Percentiles rank a stretch among this genome's conserved stretches.
Conservation (phyloP, 2,329 filamentous ascomycete species). For the Aureobasidium sp. region DNA sequence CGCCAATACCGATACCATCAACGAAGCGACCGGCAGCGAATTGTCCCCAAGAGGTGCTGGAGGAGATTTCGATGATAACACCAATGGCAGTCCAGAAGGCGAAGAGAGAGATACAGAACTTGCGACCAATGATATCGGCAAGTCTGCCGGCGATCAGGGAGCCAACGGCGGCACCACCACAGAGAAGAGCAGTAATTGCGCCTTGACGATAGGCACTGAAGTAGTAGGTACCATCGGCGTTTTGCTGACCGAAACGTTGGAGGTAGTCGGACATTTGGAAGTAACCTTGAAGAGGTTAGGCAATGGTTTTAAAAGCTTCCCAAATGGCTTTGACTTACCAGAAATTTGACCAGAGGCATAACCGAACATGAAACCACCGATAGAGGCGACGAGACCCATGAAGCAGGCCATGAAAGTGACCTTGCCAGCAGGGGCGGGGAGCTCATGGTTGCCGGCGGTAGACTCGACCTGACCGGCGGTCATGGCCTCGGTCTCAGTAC, state of each 20-base stretch:
- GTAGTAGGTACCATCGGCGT: conserved; percentile 33
- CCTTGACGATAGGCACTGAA: conserved; percentile 32
- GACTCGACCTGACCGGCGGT: conserved; percentile 28
- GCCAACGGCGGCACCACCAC: conserved; percentile 37
- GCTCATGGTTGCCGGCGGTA: conserved; percentile 19
- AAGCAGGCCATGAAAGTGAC: conserved; percentile 39
- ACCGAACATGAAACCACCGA: conserved; percentile 57
- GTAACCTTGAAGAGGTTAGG: conserved; percentile 26
- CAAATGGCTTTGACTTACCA: conserved; percentile 33
- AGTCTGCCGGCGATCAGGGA: conserved; percentile 40
- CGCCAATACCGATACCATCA: conserved; percentile 38
- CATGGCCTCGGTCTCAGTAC: conserved; percentile 27
- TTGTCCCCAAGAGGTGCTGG: conserved; percentile 36
- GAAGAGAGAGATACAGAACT: conserved; percentile 42
- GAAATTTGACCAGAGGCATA: conserved; percentile 58
- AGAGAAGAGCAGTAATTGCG: conserved; percentile 39
- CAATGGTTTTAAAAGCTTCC: conserved; percentile 31
- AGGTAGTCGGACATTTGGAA: conserved; percentile 45
- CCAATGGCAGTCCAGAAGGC: conserved; percentile 39
- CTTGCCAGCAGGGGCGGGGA: conserved; percentile 21
- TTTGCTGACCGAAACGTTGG: conserved; percentile 47
- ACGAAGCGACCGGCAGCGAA: conserved; percentile 43
- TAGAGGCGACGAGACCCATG: conserved; percentile 49
- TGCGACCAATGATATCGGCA: conserved; percentile 47
- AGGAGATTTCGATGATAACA: conserved; percentile 39